Conservation (phyloP, 1,139 yeast genomes). For the Arxiozyma bovina region DNA sequence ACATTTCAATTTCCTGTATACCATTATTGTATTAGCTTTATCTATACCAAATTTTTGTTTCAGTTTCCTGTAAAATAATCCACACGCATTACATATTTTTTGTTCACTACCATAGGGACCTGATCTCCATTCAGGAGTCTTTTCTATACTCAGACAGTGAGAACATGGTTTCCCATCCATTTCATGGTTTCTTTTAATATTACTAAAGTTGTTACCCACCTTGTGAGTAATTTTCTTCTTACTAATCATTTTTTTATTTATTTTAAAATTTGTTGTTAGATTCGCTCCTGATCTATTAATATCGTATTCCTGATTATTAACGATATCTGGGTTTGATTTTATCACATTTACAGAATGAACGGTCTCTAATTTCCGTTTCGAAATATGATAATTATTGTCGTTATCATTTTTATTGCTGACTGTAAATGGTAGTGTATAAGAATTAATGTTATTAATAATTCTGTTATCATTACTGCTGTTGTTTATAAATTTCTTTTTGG, state of each 20-base stretch:
- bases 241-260: not conserved
- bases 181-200: not conserved
- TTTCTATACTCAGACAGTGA: constrained; percentile 2
- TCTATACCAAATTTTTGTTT: not conserved
- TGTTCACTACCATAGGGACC: constrained; percentile 6
- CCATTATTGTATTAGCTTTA: constrained; percentile 2
- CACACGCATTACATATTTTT: constrained; percentile 5
- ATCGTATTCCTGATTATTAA: too few relatives aligned
- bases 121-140: constrained; percentile 7
- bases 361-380: not conserved
- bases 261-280: not conserved
- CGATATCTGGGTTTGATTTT: too few relatives aligned
- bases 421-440: not conserved
- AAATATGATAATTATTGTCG: too few relatives aligned
- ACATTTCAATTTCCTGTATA: constrained; percentile 1
- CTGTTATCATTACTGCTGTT: not conserved
- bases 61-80: constrained; percentile 5
- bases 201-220: not conserved
- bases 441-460: not conserved
- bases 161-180: constrained; percentile 5
- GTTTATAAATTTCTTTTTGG: not conserved
- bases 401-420: not conserved
- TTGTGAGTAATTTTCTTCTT: not conserved
- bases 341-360: too few relatives aligned
- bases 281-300: not conserved